Evolutionary conservation across 2,329 filamentous ascomycete species (phyloP).

Genomic region (Clonostachys sp.): DNA sequence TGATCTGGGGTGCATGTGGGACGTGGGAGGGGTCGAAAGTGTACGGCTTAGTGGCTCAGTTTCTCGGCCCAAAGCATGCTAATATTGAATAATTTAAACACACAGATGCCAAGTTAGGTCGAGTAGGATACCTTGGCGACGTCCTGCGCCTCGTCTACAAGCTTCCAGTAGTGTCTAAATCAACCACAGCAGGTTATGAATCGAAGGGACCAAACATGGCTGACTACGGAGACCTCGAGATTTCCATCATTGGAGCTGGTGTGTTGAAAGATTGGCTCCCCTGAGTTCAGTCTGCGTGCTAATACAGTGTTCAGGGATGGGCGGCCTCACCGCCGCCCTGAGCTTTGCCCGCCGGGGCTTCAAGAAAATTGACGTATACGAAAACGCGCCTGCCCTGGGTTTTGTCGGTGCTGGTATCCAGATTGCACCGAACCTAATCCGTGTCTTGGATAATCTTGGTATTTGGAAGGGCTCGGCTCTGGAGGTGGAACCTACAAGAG

Average conservation of each 20-base stretch:
- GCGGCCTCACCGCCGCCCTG: constrained; percentile 67
- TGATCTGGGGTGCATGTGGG: no score
- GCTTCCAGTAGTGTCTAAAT: no score
- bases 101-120: no score
- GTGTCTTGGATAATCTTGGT: constrained; percentile 68
- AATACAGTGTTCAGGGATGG: constrained; percentile 57
- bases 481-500: constrained; percentile 64
- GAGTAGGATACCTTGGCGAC: no score
- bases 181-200: no score
- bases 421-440: constrained; percentile 75
- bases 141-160: no score
- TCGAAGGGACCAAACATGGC: no score
- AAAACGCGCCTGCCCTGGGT: constrained; percentile 67
- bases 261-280: neutral
- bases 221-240: neutral
- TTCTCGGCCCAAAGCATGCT: no score
- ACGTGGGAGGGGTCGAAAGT: no score
- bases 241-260: no score
- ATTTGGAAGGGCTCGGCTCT: constrained; percentile 64
- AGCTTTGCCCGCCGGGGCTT: constrained; percentile 75
- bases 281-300: neutral
- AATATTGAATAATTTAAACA: no score
- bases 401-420: constrained; percentile 85
- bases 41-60: no score
- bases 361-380: constrained; percentile 67